Evolutionary conservation across 2,329 filamentous ascomycete genomes (phyloP).

Genomic region (Coleophoma eucalyptorum): DNA sequence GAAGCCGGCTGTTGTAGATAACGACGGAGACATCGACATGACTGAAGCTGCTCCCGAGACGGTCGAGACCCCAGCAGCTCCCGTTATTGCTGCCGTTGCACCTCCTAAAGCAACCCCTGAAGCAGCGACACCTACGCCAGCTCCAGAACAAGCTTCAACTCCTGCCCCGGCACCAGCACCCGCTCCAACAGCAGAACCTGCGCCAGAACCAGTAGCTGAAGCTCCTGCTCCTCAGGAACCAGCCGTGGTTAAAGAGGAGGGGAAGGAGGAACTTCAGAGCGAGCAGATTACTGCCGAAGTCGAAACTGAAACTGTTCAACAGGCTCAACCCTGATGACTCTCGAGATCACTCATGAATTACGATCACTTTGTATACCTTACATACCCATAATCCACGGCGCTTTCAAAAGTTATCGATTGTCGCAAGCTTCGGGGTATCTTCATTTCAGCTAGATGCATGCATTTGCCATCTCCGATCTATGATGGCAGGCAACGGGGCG

Average conservation of each 20-base stretch:
- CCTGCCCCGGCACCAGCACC: slow-evolving; percentile 22
- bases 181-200: background rate
- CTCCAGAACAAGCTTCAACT: slow-evolving; percentile 23
- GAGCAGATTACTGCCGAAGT: slow-evolving; percentile 21
- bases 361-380: background rate
- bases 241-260: slow-evolving; percentile 26
- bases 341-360: background rate
- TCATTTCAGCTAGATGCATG: no score
- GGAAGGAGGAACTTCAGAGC: slow-evolving; percentile 18
- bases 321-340: background rate
- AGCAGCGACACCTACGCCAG: slow-evolving; percentile 4
- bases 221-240: slow-evolving; percentile 27
- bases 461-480: no score
- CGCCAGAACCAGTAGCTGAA: slow-evolving; percentile 19
- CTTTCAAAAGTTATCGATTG: background rate
- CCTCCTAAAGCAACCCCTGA: background rate
- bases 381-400: background rate
- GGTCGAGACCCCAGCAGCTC: background rate
- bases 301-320: slow-evolving; percentile 6
- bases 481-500: background rate
- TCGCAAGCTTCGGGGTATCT: no score
- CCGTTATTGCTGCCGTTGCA: slow-evolving; percentile 1
- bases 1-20: slow-evolving; percentile 18
- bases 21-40: slow-evolving; percentile 30
- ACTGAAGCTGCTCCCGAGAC: slow-evolving; percentile 11